Evolutionary conservation across 1,139 yeast genomes (phyloP).

Genomic region (Kodamaea plutei): DNA sequence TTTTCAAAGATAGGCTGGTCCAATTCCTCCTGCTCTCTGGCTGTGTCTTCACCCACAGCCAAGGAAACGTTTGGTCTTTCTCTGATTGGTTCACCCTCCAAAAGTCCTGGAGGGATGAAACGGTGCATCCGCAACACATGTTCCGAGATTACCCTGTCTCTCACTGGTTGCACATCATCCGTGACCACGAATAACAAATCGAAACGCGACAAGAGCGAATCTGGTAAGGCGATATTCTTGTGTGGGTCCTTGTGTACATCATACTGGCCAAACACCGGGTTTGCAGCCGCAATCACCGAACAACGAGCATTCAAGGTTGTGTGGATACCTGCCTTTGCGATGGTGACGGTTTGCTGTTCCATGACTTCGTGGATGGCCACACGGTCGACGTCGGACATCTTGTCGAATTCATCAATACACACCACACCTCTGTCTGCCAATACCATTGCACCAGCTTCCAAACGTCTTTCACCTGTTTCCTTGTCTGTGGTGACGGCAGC

Average conservation of each 20-base stretch:
- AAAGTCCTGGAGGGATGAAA: conserved; percentile 79
- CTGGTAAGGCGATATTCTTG: conserved; percentile 94
- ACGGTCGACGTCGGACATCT: conserved; percentile 94
- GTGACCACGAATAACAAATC: conserved; percentile 94
- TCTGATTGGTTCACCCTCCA: conserved; percentile 93
- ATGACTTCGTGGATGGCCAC: conserved; percentile 99
- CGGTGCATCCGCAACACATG: conserved; percentile 95
- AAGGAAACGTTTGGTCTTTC: conserved; percentile 67
- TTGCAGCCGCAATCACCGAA: conserved; percentile 97
- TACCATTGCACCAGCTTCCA: conserved; percentile 99
- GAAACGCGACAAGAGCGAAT: conserved; percentile 92
- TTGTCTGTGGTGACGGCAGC: conserved; percentile 97
- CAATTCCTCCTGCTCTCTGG: conserved; percentile 42
- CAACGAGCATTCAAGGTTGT: conserved; percentile 96
- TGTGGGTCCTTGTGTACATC: conserved; percentile 96
- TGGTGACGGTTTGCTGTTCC: conserved; percentile 99
- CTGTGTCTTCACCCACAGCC: conserved; percentile 71
- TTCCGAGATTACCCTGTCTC: conserved; percentile 86
- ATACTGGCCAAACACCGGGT: conserved; percentile 95
- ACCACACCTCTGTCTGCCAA: conserved; percentile 96
- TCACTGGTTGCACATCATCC: conserved; percentile 83
- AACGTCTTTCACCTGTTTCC: conserved; percentile 93
- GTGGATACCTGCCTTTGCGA: conserved; percentile 98
- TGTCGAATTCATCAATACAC: conserved; percentile 97
- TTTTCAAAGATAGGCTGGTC: conserved; percentile 71